Evolutionary conservation across 805 yeast genomes (phyloP), one percentile per base, ranked within the genome.

Genomic region (Starmera dryadoides): DNA sequence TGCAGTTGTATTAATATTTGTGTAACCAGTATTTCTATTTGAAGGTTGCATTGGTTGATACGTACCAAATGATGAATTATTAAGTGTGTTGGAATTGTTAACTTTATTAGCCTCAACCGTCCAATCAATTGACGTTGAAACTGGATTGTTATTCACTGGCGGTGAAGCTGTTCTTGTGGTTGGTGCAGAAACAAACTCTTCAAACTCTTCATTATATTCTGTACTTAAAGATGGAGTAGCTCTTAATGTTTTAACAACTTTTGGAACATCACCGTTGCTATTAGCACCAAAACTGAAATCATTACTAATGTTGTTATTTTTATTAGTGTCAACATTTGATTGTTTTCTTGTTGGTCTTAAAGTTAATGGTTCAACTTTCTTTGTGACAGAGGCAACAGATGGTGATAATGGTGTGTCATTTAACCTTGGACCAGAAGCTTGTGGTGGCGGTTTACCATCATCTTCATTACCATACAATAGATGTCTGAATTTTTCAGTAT

Each of bases 141-240:
- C n/a, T 7, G 30, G 21, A 21, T 4, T 12, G 26, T 18, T n/a
- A 16, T 31, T 16, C 11, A 39, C 21, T 14, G 37, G 31, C 17
- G 44, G 40, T 14, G 59, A 48, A 11, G 52, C 32, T 0, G 44
- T 38, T 12, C 50, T 39, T 2, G 58, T 42, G 3, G 59, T 47
- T 29, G 60, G 60, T 19, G 60, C 59, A 15, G 55, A 56, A 29
- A 56, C 60, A 37, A 56, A 59, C 26, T 54, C 64, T 25, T 59
- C 62, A 28, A 47, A 39, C 12, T 50, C 60, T 14, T 50, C 56
- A 30, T 45, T 49, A 14, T 30, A 19, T 35, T 37, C 34, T 34
- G 35, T 18, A 26, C 12, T 30, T 17, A 34, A 32, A 37, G 40
- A 17, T 34, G 31, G 21, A 14, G 22, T 28, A 5, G 23, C 17